A percentile compares a stretch with the other conserved stretches of the same genome.
Evolutionary conservation across 2,329 filamentous ascomycete species (phyloP).

Genomic region (Hymenoscyphus linearis): DNA sequence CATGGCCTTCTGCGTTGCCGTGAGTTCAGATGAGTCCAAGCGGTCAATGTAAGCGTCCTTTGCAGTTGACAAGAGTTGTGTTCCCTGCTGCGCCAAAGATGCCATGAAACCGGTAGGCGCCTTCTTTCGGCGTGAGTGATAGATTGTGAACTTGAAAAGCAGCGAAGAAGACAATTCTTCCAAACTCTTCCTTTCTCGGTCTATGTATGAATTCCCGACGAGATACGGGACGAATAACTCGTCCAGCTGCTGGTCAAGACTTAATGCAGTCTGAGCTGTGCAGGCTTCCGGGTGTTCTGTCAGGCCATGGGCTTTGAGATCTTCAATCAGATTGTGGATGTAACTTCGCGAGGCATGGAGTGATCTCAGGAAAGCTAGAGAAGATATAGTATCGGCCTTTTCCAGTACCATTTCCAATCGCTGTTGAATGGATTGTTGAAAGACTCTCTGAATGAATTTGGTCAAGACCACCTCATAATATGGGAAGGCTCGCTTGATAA

Average conservation of each 20-base stretch:
- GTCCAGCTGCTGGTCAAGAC: conserved; percentile 67
- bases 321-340: conserved; percentile 81
- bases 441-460: conserved; percentile 91
- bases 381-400: conserved; percentile 88
- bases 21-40: conserved; percentile 83
- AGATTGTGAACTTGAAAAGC: conserved; percentile 95
- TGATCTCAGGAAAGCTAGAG: conserved; percentile 83
- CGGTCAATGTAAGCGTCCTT: conserved; percentile 88
- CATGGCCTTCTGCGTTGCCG: conserved; percentile 81
- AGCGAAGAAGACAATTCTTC: conserved; percentile 85
- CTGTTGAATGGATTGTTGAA: conserved; percentile 97
- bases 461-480: conserved; percentile 91
- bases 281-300: conserved; percentile 93
- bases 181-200: conserved; percentile 61
- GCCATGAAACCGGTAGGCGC: conserved; percentile 88
- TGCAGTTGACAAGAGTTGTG: conserved; percentile 79
- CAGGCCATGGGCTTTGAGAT: conserved; percentile 87
- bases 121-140: conserved; percentile 83
- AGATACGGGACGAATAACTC: conserved; percentile 71
- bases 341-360: conserved; percentile 87
- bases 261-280: conserved; percentile 77
- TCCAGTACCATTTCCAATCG: conserved; percentile 91
- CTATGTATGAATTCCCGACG: conserved; percentile 64
- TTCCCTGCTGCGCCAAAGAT: conserved; percentile 82
- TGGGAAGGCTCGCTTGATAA: conserved; percentile 93